Base-by-base conservation (phyloP, 2,329 filamentous ascomycete genomes). In the Phoma sp. region DNA sequence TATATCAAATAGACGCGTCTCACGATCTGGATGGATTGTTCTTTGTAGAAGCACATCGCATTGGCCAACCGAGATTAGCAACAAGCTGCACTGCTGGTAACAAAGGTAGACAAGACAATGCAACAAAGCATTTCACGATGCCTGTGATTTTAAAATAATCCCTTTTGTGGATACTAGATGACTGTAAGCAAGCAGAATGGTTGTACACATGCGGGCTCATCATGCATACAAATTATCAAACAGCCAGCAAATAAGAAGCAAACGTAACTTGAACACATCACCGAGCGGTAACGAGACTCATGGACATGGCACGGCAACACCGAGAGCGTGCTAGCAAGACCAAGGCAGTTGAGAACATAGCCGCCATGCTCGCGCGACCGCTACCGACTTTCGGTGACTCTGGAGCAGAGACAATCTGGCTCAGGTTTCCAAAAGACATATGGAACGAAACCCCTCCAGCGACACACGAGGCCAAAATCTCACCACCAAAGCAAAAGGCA, bases 381-480 rank as follows among this genome's bases (percentile, higher is more conserved):
- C 19, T 17, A 7, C n/a, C 24, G 4, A 4, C 29, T 35, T 8
- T 12, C 1, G 4, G 15, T 1, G 12, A 15, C 4, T 6, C 12
- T 29, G 38, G 7, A 17, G 21, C 22, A 12, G 9, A 35, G 5
- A 37, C 22, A 19, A 8, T 47, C 6, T 32, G 7, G n/a, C 50
- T 66, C 41, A 57, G 6, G 3, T 58, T 65, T 19, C 41, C 57
- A 19, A 55, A 32, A 40, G n/a, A 29, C 4, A 40, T 61, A 19
- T 65, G 63, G 63, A 62, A 65, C 15, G 19, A 38, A n/a, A 54
- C 25, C 33, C 9, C 2, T 4, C 51, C 52, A 33, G 2, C 4
- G 5, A 21, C 19, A 13, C 19, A 15, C 4, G 15, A 24, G 7
- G 13, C 19, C 12, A 46, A 7, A n/a, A 41, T 3, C 8, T 27